Conservation (phyloP, 1,284 basidiomycete genomes). For the Tylopilus sp. region DNA sequence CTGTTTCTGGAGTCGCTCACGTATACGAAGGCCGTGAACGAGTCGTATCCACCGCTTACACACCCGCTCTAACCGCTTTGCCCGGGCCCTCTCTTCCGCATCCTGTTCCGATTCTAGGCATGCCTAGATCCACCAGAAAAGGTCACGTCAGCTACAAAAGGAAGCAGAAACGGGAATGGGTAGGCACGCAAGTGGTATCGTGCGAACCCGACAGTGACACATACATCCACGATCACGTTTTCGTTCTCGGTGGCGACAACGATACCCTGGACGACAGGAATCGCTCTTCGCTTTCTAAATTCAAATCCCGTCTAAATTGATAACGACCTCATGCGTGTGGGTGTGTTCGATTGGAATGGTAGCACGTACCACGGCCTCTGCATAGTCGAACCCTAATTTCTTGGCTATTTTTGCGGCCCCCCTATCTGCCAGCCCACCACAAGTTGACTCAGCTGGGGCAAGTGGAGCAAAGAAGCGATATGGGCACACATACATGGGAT, state of each 20-base stretch:
- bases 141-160: conserved; percentile 10
- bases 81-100: conserved; percentile 72
- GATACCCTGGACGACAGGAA: conserved; percentile 83
- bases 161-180: conserved; percentile 1
- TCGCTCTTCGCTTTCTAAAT: conserved; percentile 87
- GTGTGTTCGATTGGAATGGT: conserved; percentile 12
- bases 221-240: conserved; percentile 71
- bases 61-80: conserved; percentile 76
- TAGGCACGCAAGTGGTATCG: neutral
- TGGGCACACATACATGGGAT: conserved; percentile 69
- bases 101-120: conserved; percentile 80
- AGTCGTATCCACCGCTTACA: conserved; percentile 89
- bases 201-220: conserved; percentile 21
- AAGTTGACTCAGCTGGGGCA: conserved; percentile 5
- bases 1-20: conserved; percentile 77
- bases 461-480: conserved; percentile 8
- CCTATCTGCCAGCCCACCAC: conserved; percentile 56
- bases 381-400: conserved; percentile 83
- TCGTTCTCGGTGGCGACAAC: conserved; percentile 86
- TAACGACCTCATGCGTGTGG: conserved; percentile 5
- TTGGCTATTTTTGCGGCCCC: conserved; percentile 87
- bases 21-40: conserved; percentile 83
- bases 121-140: conserved; percentile 48
- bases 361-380: conserved; percentile 82
- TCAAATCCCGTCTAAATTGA: conserved; percentile 81